Conservation (phyloP, 2,329 filamentous ascomycete species). For the Fusarium austroafricanum region DNA sequence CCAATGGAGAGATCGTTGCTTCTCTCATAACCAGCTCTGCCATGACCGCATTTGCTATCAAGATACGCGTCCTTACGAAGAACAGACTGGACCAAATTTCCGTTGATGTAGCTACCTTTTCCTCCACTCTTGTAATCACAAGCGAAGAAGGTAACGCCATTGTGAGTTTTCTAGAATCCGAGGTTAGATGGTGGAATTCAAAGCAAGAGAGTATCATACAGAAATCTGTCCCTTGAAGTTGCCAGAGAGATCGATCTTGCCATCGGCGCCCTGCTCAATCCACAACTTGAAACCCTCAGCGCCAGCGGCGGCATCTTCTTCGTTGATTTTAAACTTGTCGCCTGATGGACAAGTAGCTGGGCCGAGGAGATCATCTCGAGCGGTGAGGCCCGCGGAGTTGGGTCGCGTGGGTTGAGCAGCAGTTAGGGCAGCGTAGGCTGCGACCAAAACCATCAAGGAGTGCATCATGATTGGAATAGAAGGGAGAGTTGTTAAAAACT, state of each 20-base stretch:
- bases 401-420: background rate
- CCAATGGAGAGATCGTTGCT: constrained; percentile 4
- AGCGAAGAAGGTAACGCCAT: background rate
- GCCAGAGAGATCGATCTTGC: background rate
- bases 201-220: background rate
- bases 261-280: background rate
- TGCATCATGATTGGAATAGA: background rate
- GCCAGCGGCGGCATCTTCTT: background rate
- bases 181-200: background rate
- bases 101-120: constrained; percentile 1
- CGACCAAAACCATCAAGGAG: background rate
- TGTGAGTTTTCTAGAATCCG: background rate
- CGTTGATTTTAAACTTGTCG: background rate
- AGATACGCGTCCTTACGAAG: background rate
- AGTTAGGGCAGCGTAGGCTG: constrained; percentile 1
- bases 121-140: constrained; percentile 1
- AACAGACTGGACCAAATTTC: background rate
- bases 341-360: background rate
- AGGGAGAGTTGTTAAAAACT: too few relatives aligned
- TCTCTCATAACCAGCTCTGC: background rate
- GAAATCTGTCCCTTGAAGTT: constrained; percentile 12
- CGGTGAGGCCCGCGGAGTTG: background rate
- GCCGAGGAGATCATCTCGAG: constrained; percentile 1
- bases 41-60: background rate
- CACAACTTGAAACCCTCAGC: background rate